These are phyloP conservation scores for Penicillium antarcticum DNA, from an alignment of 495 filamentous ascomycete species.

Conservation along the genomic window DNA sequence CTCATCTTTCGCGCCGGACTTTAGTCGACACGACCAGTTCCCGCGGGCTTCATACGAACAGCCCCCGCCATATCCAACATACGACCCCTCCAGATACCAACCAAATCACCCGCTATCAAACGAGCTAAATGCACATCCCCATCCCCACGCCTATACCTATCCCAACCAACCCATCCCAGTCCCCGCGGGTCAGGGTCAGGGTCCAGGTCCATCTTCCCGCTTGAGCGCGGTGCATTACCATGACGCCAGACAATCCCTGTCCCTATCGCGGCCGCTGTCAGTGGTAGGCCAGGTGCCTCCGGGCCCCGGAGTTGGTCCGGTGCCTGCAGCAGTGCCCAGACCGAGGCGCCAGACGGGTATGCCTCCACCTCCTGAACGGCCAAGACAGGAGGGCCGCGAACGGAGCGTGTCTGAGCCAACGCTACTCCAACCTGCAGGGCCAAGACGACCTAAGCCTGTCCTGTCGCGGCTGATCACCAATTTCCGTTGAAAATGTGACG, in stretches of 20 bases:
- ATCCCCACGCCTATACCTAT: neutral
- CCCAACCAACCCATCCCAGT: neutral
- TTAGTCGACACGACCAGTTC: slow-evolving; percentile 14
- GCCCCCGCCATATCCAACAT: slow-evolving; percentile 21
- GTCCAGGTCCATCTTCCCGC: slow-evolving; percentile 17
- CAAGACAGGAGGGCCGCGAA: slow-evolving; percentile 14
- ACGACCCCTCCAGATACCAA: slow-evolving; percentile 32
- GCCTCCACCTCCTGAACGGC: slow-evolving; percentile 4
- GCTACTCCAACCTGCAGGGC: slow-evolving; percentile 6
- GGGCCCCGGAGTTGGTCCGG: neutral
- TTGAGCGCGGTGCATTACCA: slow-evolving; percentile 21
- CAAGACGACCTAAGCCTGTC: slow-evolving; percentile 34
- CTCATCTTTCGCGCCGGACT: slow-evolving; percentile 28
- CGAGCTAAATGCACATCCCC: no score
- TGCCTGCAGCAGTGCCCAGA: neutral
- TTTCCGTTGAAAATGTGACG: slow-evolving; percentile 19
- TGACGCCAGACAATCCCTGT: slow-evolving; percentile 15
- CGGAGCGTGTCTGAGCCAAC: slow-evolving; percentile 23
- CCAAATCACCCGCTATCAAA: slow-evolving; percentile 16
- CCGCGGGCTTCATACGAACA: slow-evolving; percentile 20
- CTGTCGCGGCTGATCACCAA: slow-evolving; percentile 41
- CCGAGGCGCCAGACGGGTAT: slow-evolving; percentile 11
- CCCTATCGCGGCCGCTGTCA: slow-evolving; percentile 12
- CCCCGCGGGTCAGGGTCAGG: slow-evolving; percentile 1
- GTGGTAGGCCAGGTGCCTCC: neutral